Conservation (phyloP, 495 filamentous ascomycete species). For the Aspergillus olivimuriae region DNA sequence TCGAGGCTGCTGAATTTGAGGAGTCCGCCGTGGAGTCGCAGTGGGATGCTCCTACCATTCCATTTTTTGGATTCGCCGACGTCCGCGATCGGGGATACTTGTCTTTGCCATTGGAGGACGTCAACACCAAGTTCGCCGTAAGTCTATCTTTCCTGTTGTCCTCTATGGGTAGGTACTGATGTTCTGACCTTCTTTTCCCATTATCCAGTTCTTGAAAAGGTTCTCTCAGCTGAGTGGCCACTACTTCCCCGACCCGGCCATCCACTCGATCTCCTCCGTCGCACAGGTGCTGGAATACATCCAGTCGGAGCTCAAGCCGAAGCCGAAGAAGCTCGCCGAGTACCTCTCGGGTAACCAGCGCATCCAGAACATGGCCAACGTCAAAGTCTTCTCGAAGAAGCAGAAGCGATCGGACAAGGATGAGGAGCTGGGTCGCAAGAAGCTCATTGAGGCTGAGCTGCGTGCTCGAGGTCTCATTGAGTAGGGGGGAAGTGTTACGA, state of each 20-base stretch:
- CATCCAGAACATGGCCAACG: constrained; percentile 57
- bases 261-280: constrained; percentile 47
- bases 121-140: constrained; percentile 66
- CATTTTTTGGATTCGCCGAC: constrained; percentile 16
- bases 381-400: constrained; percentile 54
- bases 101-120: constrained; percentile 47
- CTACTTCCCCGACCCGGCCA: constrained; percentile 60
- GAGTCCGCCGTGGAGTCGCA: constrained; percentile 5
- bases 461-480: constrained; percentile 48
- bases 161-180: neutral
- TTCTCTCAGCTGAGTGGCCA: constrained; percentile 70
- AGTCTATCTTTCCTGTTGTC: constrained; percentile 22
- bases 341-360: constrained; percentile 27
- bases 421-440: constrained; percentile 72
- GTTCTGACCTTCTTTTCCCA: constrained; percentile 10
- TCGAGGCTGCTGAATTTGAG: too few relatives aligned
- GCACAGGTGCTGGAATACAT: constrained; percentile 49
- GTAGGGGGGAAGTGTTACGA: neutral
- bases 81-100: constrained; percentile 17
- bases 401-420: constrained; percentile 65
- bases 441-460: constrained; percentile 72
- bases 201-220: constrained; percentile 67
- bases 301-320: constrained; percentile 42
- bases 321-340: constrained; percentile 48
- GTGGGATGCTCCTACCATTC: neutral